Base-by-base conservation (phyloP, 495 filamentous ascomycete genomes). In the Jackrogersella multiformis region DNA sequence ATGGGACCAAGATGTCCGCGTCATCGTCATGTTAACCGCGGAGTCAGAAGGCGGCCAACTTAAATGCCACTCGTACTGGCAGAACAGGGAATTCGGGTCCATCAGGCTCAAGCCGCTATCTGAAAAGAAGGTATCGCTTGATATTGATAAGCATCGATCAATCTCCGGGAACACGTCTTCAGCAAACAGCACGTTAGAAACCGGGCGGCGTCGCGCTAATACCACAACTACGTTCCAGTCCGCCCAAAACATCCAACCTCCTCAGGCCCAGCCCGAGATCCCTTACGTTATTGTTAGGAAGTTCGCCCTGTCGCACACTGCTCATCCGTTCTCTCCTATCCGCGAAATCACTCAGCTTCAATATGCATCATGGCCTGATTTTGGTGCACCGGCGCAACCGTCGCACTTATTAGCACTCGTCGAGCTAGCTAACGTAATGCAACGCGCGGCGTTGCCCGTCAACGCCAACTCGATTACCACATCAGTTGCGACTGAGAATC, bases 21-120 rank as follows among this genome's bases (percentile, higher is more conserved):
- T 98, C 26, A 87, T 99, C 56, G 94, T 99, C 63, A 97, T 97
- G 85, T 82, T 99, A 56, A 98, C 95, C 2, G 94, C 95, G n/a
- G 95, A 99, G 75, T 81, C 88, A 21, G 95, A 99, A 81, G 91
- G 95, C 23, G 94, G 96, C 6, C 96, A 97, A 70, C 81, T 94
- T 15, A 99, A 98, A 76, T 95, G 94, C 59, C 93, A 99, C 73
- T 89, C 90, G 1, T 99, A 96, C 74, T 99, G 95, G 95, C 80
- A 87, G 32, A 85, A 83, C n/a, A 86, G 85, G 46, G 84, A 89
- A 56, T 97, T 95, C 73, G 95, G 96, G 1, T 82, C 88, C 18
- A 85, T 97, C 48, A 87, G 85, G 73, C 84, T 99, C 23, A 90
- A 90, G 45, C 80, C 83, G 18, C 82, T 97, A 34, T 92, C 92